phyloP scores from a whole-genome alignment of 2,329 filamentous ascomycete genomes.

The Exserohilum rostratum region DNA sequence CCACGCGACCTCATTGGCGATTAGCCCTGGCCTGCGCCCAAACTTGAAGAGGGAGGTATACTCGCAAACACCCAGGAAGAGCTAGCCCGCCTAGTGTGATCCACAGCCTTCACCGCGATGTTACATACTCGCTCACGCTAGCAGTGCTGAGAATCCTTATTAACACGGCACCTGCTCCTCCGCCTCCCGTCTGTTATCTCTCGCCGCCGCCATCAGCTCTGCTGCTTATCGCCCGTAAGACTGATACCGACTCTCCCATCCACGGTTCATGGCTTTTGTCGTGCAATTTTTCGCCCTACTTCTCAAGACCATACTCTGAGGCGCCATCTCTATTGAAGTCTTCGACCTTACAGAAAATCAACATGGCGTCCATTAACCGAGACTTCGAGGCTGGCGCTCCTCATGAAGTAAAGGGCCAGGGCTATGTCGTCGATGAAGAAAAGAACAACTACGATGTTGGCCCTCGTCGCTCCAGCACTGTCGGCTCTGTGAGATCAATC shows the following conservation, averaged over 20 bases:
- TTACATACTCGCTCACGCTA: conserved; percentile 26
- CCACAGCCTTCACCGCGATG: conserved; percentile 13
- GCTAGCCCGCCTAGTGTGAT: conserved; percentile 16
- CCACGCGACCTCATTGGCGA: conserved; percentile 6
- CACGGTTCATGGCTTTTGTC: conserved; percentile 41
- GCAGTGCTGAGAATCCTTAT: conserved; percentile 27
- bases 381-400: conserved; percentile 31
- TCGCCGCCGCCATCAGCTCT: conserved; percentile 10
- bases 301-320: conserved; percentile 42
- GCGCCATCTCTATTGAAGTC: conserved; percentile 5
- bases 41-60: conserved; percentile 8
- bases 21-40: conserved; percentile 14
- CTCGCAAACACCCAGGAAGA: conserved; percentile 15
- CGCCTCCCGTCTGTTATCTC: conserved; percentile 14
- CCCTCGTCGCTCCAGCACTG: conserved; percentile 31
- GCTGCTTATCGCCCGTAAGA: conserved; percentile 10
- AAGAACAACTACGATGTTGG: conserved; percentile 34
- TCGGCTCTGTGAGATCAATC: conserved; percentile 37
- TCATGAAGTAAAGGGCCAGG: conserved; percentile 22
- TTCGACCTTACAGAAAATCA: not conserved
- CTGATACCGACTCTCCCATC: not conserved
- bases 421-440: conserved; percentile 29
- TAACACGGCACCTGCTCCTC: conserved; percentile 25
- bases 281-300: conserved; percentile 45
- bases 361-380: conserved; percentile 46